A percentile compares a stretch with the other conserved stretches of the same genome.
These are phyloP conservation scores for Heracleum sosnowskyi DNA, from an alignment of 129 eudicot genomes.

Conservation along the genomic window DNA sequence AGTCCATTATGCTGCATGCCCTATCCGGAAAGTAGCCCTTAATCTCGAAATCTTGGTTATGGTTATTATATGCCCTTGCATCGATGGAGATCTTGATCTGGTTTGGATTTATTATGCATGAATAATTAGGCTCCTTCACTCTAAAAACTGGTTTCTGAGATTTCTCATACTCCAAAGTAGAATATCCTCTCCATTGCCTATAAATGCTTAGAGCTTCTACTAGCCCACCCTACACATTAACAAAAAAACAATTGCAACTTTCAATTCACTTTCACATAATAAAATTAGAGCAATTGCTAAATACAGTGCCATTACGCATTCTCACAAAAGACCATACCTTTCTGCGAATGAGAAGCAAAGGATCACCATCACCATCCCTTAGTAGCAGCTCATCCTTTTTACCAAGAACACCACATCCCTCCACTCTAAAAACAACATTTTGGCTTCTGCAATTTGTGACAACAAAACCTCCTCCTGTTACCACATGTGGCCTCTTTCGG, in stretches of 20 bases:
- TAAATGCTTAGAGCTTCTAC: slow-evolving; percentile 68
- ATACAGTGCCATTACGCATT: not conserved
- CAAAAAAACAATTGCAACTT: not conserved
- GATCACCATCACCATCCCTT: slow-evolving; percentile 50
- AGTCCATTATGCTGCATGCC: slow-evolving; percentile 51
- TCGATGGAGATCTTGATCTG: slow-evolving; percentile 52
- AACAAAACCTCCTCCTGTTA: slow-evolving; percentile 75
- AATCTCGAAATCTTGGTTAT: slow-evolving; percentile 35
- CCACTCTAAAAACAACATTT: slow-evolving; percentile 56
- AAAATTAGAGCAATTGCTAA: not conserved
- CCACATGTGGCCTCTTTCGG: slow-evolving; percentile 60
- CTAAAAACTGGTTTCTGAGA: slow-evolving; percentile 55
- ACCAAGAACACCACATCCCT: slow-evolving; percentile 86
- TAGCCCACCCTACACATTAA: slow-evolving; percentile 43
- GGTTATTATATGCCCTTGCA: slow-evolving; percentile 22
- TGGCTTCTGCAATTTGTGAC: slow-evolving; percentile 46
- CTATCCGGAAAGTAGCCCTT: slow-evolving; percentile 56
- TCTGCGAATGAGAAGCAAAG: slow-evolving; percentile 69
- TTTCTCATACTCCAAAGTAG: slow-evolving; percentile 32
- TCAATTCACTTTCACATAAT: not conserved
- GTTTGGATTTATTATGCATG: slow-evolving; percentile 32
- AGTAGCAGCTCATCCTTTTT: slow-evolving; percentile 52
- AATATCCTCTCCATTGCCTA: slow-evolving; percentile 75
- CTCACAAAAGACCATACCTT: slow-evolving; percentile 36
- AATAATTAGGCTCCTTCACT: slow-evolving; percentile 46